These are phyloP conservation scores for Clavariopsis aquatica DNA, from an alignment of 495 filamentous ascomycete genomes.

Conservation along the genomic window DNA sequence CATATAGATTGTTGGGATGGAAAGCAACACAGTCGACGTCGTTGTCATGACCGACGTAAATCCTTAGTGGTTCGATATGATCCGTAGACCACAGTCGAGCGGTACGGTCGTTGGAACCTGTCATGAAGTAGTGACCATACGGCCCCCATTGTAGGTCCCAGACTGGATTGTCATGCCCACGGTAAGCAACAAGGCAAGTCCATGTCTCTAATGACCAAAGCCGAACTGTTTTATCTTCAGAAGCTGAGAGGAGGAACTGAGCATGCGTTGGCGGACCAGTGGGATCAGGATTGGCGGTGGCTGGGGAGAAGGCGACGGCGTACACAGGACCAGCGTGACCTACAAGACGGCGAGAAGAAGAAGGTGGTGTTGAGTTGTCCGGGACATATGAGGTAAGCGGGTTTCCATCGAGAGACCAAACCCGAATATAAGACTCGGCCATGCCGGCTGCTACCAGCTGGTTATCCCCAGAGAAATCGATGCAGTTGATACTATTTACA, in stretches of 20 bases:
- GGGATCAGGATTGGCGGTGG: constrained; percentile 58
- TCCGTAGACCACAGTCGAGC: constrained; percentile 89
- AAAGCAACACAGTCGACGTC: constrained; percentile 82
- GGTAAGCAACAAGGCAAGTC: constrained; percentile 89
- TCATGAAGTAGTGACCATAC: constrained; percentile 92
- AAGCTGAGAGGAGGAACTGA: constrained; percentile 78
- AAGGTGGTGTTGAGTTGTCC: constrained; percentile 47
- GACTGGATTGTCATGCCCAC: constrained; percentile 82
- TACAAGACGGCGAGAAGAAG: constrained; percentile 77
- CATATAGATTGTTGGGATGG: constrained; percentile 88
- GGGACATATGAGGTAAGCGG: constrained; percentile 53
- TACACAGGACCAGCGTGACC: constrained; percentile 91
- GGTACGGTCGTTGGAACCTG: constrained; percentile 81
- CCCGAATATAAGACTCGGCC: constrained; percentile 88
- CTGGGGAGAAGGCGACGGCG: constrained; percentile 84
- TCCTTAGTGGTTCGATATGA: constrained; percentile 81
- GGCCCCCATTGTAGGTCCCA: constrained; percentile 91
- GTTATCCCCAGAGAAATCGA: constrained; percentile 91
- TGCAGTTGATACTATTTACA: constrained; percentile 70
- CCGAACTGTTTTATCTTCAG: constrained; percentile 81
- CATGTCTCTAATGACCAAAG: constrained; percentile 91
- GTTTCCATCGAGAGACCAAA: constrained; percentile 85
- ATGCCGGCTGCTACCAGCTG: constrained; percentile 82
- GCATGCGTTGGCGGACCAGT: constrained; percentile 55
- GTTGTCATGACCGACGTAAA: constrained; percentile 88